Evolutionary conservation across 2,329 filamentous ascomycete species (phyloP), one percentile per base, ranked within the genome.

Genomic region (Cryphonectria naterciae): DNA sequence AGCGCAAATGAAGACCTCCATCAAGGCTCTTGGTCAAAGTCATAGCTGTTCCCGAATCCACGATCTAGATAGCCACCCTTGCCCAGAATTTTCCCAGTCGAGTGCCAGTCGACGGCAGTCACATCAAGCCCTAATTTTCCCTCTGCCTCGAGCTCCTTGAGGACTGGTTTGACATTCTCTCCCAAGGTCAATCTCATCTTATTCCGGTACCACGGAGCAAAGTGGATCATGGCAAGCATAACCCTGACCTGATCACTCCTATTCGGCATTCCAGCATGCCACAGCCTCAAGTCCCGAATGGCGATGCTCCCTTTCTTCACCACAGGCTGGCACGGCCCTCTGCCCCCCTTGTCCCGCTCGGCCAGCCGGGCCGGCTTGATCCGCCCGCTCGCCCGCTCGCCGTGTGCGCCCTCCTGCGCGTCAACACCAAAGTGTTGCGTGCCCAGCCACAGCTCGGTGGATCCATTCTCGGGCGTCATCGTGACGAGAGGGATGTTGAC

Each of bases 241-340:
- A 89, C 83, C 37, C 87, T 79, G 22, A 85, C 82, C 8, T 83
- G 78, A 5, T 82, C 77, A 1, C 84, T 85, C 58, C 78, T 75
- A 74, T 91, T 91, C 1, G 88, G 88, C 85, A 89, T 89, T 0
- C 88, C 89, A 0, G 87, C 88, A 76, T 91, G 88, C 88, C 89
- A 91, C 6, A 90, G 82, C 35, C 88, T 80, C 68, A 91, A 77
- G 76, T 91, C 89, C 1, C 89, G 82, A 41, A 91, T 76, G 49
- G 90, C 81, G 32, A 91, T 76, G 54, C 86, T 85, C 0, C 89
- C 88, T 74, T 87, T 88, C 49, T 81, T 80, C 0, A 89, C 82
- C 2, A 78, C 69, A 0, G 87, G 86, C 74, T 89, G 87, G 15
- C 83, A 76, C 0, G 86, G 86, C 7, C 83, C 81, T 8, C 83